phyloP scores from a whole-genome alignment of 83 land plant species.

The Picea engelmannii region DNA sequence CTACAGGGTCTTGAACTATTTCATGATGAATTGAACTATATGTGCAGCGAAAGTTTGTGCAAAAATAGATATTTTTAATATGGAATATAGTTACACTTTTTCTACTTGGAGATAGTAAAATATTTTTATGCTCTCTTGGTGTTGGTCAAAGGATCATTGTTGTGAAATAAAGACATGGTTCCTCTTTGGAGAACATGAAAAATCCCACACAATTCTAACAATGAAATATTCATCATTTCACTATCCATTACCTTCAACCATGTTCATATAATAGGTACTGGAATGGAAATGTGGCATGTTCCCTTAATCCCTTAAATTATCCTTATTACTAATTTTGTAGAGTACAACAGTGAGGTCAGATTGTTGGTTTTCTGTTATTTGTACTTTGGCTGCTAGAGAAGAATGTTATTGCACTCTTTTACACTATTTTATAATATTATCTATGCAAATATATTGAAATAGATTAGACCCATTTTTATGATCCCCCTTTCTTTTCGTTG shows the following conservation, averaged over 20 bases:
- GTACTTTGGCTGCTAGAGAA: no score
- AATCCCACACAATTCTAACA: neutral
- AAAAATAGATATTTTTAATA: slow-evolving; percentile 6
- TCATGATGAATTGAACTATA: neutral
- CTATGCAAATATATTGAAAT: no score
- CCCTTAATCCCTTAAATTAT: no score
- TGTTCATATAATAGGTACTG: slow-evolving; percentile 16
- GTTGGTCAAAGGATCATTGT: neutral
- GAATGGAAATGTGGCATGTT: no score
- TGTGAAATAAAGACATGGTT: neutral
- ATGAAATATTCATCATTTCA: neutral
- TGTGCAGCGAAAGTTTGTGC: slow-evolving; percentile 8
- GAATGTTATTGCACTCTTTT: no score
- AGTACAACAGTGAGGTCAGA: no score
- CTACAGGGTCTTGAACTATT: neutral
- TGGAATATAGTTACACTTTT: slow-evolving; percentile 22
- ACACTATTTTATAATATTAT: no score
- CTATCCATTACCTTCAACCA: slow-evolving; percentile 16
- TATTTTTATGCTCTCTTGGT: neutral
- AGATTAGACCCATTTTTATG: no score
- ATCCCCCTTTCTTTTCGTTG: neutral
- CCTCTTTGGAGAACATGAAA: neutral
- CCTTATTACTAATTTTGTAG: no score
- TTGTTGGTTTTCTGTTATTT: no score
- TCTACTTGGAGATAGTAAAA: slow-evolving; percentile 19